Conservation (phyloP, 441 rosid genomes). For the Populus trichocarpa region DNA sequence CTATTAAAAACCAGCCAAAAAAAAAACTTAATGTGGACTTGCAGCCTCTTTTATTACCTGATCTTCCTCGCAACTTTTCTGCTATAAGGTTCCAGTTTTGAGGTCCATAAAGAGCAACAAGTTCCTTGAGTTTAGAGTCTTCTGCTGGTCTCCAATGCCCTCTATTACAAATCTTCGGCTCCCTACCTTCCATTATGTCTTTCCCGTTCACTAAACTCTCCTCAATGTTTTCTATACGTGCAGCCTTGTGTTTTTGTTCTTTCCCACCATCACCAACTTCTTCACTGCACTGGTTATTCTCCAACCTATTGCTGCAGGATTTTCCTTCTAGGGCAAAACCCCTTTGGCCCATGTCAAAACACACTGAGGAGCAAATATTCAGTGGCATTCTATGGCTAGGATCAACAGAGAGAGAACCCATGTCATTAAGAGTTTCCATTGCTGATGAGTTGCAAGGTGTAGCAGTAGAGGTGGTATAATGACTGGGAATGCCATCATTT, state of each 20-base stretch:
- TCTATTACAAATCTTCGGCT: slow-evolving; percentile 48
- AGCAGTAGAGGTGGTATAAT: slow-evolving; percentile 2
- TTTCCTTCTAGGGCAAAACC: slow-evolving; percentile 21
- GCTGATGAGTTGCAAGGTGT: slow-evolving; percentile 31
- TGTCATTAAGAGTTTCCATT: slow-evolving; percentile 17
- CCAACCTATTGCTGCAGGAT: slow-evolving; percentile 25
- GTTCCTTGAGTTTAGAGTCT: slow-evolving; percentile 71
- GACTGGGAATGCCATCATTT: slow-evolving; percentile 15
- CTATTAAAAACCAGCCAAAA: neutral
- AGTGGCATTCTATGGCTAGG: slow-evolving; percentile 12
- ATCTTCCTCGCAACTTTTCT: slow-evolving; percentile 73
- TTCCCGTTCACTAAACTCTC: neutral
- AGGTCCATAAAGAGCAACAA: slow-evolving; percentile 71
- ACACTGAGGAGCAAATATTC: slow-evolving; percentile 12
- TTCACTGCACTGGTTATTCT: neutral
- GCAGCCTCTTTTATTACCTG: slow-evolving; percentile 36
- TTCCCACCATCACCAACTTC: slow-evolving; percentile 8
- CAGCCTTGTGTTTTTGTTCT: slow-evolving; percentile 17
- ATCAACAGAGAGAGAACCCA: neutral
- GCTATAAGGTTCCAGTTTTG: slow-evolving; percentile 24
- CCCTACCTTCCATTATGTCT: slow-evolving; percentile 18
- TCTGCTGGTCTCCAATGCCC: slow-evolving; percentile 87
- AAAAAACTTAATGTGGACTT: neutral
- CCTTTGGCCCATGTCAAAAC: slow-evolving; percentile 14
- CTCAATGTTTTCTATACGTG: slow-evolving; percentile 4